These are phyloP conservation scores for Primulina eburnea DNA, from an alignment of 257 asterid genomes.

Conservation along the genomic window DNA sequence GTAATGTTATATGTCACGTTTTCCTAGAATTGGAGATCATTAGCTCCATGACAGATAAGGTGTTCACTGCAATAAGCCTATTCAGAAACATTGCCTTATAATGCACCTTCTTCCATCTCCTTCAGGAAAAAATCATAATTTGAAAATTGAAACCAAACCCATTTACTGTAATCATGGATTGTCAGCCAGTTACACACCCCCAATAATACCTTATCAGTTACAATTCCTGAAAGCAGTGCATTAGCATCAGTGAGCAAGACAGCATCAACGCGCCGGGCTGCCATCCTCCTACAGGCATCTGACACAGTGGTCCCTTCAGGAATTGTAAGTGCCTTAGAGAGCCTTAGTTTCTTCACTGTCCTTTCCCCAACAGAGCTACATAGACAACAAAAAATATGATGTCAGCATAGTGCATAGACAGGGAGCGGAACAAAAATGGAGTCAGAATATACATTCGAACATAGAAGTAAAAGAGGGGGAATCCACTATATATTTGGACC, in stretches of 20 bases:
- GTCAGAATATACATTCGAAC: constrained; percentile 4
- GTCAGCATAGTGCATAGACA: constrained; percentile 1
- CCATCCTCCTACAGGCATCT: constrained; percentile 96
- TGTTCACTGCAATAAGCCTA: constrained; percentile 12
- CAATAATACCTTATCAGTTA: constrained; percentile 75
- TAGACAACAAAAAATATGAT: constrained; percentile 7
- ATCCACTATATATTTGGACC: not conserved
- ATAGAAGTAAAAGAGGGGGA: not conserved
- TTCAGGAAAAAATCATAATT: constrained; percentile 7
- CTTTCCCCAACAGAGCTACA: constrained; percentile 74
- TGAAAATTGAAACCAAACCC: constrained; percentile 6
- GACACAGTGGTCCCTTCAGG: constrained; percentile 92
- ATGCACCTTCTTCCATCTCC: constrained; percentile 13
- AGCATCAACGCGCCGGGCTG: constrained; percentile 82
- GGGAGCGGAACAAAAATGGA: not conserved
- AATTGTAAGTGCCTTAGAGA: constrained; percentile 90
- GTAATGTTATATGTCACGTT: too few relatives aligned
- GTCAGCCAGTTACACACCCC: constrained; percentile 1
- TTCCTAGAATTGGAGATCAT: not conserved
- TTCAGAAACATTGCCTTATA: constrained; percentile 13
- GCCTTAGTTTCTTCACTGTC: constrained; percentile 89
- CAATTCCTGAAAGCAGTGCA: constrained; percentile 93
- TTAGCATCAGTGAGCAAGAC: constrained; percentile 88
- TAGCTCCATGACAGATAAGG: constrained; percentile 10
- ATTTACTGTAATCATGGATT: constrained; percentile 4